A percentile compares a stretch with the other conserved stretches of the same genome.
Conservation (phyloP, 73 alveolate species). For the Diophrys appendiculata region DNA sequence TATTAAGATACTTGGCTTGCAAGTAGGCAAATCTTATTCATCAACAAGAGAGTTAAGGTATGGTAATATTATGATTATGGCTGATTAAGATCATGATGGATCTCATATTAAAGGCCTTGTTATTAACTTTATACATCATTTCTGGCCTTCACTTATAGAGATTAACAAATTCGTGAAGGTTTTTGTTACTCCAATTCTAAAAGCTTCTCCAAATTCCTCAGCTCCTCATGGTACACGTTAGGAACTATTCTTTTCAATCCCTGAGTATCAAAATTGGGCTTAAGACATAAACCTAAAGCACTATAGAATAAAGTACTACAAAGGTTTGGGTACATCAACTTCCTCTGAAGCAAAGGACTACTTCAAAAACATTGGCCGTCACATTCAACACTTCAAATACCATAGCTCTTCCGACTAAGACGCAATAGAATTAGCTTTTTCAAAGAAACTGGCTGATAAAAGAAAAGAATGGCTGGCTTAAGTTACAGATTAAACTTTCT, state of each 20-base stretch:
- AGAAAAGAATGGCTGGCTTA: slow-evolving; percentile 79
- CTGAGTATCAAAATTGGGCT: slow-evolving; percentile 95
- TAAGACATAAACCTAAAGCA: slow-evolving; percentile 67
- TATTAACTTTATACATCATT: slow-evolving; percentile 94
- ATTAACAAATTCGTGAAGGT: slow-evolving; percentile 94
- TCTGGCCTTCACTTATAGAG: slow-evolving; percentile 96
- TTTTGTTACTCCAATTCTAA: slow-evolving; percentile 98
- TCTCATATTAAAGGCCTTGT: slow-evolving; percentile 99
- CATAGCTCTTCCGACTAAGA: not conserved
- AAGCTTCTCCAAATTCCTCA: slow-evolving; percentile 84
- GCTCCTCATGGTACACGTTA: no score
- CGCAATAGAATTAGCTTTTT: slow-evolving; percentile 80
- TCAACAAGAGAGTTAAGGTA: slow-evolving; percentile 87
- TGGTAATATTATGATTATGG: slow-evolving; percentile 99
- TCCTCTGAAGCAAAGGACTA: slow-evolving; percentile 98
- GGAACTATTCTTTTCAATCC: slow-evolving; percentile 91
- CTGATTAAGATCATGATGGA: slow-evolving; percentile 99
- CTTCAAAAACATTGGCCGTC: slow-evolving; percentile 75
- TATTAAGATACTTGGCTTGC: slow-evolving; percentile 95
- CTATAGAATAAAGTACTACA: slow-evolving; percentile 97
- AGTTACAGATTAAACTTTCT: slow-evolving; percentile 15
- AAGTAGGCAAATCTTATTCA: slow-evolving; percentile 86
- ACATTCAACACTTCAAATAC: slow-evolving; percentile 19
- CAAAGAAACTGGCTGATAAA: slow-evolving; percentile 76
- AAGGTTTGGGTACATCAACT: slow-evolving; percentile 99